phyloP scores from a whole-genome alignment of 1,284 basidiomycete species.

The Tylopilus sp. region DNA sequence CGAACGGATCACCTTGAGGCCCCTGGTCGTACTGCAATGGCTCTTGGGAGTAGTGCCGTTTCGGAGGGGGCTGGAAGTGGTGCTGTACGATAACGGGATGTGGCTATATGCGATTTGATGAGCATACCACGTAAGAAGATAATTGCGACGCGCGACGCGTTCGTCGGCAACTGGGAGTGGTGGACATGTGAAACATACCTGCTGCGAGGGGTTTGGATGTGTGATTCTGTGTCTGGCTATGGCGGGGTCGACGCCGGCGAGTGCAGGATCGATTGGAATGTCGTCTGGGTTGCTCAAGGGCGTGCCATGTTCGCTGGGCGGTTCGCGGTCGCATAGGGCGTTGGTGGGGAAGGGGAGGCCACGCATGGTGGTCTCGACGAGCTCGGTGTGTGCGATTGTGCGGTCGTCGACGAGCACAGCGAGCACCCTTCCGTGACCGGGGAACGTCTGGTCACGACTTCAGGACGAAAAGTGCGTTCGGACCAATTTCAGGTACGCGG shows the following conservation, averaged over 20 bases:
- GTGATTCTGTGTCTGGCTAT: slow-evolving; percentile 35
- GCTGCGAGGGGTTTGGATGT: slow-evolving; percentile 8
- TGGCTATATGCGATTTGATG: slow-evolving; percentile 22
- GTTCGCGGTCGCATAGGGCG: slow-evolving; percentile 45
- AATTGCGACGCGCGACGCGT: slow-evolving; percentile 52
- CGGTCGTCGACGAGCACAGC: slow-evolving; percentile 31
- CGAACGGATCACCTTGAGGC: slow-evolving; percentile 76
- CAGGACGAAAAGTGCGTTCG: slow-evolving; percentile 17
- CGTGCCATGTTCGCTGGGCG: slow-evolving; percentile 52
- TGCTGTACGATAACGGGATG: slow-evolving; percentile 16
- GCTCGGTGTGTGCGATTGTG: slow-evolving; percentile 11
- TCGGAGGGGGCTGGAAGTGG: slow-evolving; percentile 10
- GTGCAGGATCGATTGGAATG: slow-evolving; percentile 70
- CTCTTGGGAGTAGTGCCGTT: slow-evolving; percentile 35
- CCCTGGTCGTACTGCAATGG: slow-evolving; percentile 56
- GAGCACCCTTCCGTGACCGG: slow-evolving; percentile 30
- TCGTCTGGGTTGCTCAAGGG: slow-evolving; percentile 51
- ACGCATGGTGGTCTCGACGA: slow-evolving; percentile 43
- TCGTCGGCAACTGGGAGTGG: slow-evolving; percentile 18
- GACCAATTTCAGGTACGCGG: not conserved
- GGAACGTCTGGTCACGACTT: slow-evolving; percentile 31
- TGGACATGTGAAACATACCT: slow-evolving; percentile 33
- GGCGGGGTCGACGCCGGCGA: slow-evolving; percentile 52
- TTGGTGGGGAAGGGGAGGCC: slow-evolving; percentile 55
- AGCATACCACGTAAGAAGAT: slow-evolving; percentile 18